Base-by-base conservation (phyloP, 164 flowering plant genomes). In the Kalanchoe fedtschenkoi region DNA sequence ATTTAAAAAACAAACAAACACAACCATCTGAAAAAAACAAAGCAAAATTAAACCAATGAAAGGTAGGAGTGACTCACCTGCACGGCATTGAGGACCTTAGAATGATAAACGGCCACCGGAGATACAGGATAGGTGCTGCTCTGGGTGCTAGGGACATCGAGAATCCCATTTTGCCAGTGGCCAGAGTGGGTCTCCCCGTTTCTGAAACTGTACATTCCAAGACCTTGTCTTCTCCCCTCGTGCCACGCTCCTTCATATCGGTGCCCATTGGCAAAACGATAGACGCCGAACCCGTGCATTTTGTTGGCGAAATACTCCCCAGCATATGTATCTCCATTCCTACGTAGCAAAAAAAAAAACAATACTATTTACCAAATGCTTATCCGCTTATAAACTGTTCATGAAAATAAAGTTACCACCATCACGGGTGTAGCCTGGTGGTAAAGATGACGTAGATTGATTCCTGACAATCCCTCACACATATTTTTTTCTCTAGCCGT, bases 271-370 rank as follows among this genome's bases (percentile, higher is more conserved):
- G 78, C 81, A 72, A 80, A 80, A 21, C 61, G 47, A 47, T 80
- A 80, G 10, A 76, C 72, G 13, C 84, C 84, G 74, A 80, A 80
- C 15, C 84, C 84, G 62, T 80, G 84, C 81, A 80, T 80, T 67
- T 78, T 80, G 75, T 80, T 81, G 0, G 81, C 80, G 72, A 80
- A 80, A 66, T 80, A 80, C 60, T 80, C 84, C 30, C 84, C 84
- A 58, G 84, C 76, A 68, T 76, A 80, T 41, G 68, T 74, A 33
- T 80, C 84, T 30, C 84, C 84, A 69, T 80, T 80, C 65, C 84
- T 80, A 51, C 8, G 64, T 33, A 60, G 34, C n/a, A 35, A 9
- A 51, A 8, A 38, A 26, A 24, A 13, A 17, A n/a, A n/a, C n/a
- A n/a, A n/a, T n/a, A n/a, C n/a, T n/a, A n/a, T n/a, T n/a, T n/a